Percentiles rank a stretch among this genome's conserved stretches.
Evolutionary conservation across 2,329 filamentous ascomycete genomes (phyloP).

Genomic region (Botryotinia globosa): DNA sequence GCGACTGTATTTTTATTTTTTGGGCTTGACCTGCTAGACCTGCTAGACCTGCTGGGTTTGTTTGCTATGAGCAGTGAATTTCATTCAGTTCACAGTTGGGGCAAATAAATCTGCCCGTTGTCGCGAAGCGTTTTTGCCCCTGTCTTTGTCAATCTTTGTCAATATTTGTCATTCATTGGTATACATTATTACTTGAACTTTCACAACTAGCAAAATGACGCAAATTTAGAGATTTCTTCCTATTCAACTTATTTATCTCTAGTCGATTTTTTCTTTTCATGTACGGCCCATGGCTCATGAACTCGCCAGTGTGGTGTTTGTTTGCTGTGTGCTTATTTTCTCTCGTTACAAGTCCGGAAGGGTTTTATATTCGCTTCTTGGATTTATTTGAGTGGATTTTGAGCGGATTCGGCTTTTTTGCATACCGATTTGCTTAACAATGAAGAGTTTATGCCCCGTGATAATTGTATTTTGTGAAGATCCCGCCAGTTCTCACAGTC

Average conservation of each 20-base stretch:
- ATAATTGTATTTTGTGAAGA: no score
- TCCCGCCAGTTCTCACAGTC: no score
- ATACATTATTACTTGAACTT: background rate
- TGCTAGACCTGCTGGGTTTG: no score
- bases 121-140: background rate
- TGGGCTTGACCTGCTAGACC: no score
- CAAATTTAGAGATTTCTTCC: no score
- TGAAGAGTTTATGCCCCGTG: no score
- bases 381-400: background rate
- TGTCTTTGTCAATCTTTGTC: background rate
- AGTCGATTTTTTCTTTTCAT: background rate
- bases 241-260: fast-evolving
- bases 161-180: background rate
- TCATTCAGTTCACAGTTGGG: no score
- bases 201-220: no score
- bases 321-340: background rate
- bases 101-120: fast-evolving
- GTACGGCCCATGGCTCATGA: no score
- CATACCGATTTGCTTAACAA: background rate
- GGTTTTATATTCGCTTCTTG: background rate
- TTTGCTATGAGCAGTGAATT: no score
- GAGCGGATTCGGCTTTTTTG: background rate
- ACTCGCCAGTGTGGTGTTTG: no score
- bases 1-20: no score
- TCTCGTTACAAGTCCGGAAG: background rate